Base-by-base conservation (phyloP, 768 basidiomycete genomes). In the Amanita pseudoporphyria region DNA sequence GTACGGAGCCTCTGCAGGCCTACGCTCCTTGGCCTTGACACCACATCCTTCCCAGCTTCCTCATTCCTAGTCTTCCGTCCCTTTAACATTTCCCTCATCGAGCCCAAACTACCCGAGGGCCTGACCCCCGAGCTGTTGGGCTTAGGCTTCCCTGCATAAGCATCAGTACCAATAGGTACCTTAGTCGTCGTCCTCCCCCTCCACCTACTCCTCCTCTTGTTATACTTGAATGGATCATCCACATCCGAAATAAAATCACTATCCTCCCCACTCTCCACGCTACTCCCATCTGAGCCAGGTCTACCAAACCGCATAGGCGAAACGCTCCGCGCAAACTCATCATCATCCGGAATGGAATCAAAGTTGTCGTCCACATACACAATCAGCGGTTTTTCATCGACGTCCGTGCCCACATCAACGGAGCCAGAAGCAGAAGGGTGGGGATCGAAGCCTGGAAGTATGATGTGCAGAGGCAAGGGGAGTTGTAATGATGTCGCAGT, bases 301-400 rank as follows among this genome's bases (percentile, higher is more conserved):
- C 55, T 44, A 18, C 58, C 61, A 31, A 59, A 62, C 5, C 51
- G 51, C n/a, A 62, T 62, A 5, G 61, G 61, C 3, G 58, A 58
- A 3, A 60, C 58, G 16, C 56, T 56, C 36, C 53, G 28, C 28
- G 40, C 40, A 49, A 45, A 30, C 31, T 49, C 35, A 12, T 43
- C 47, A 9, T 32, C 26, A 2, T 43, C 52, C 24, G 41, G 36
- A 40, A 40, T 31, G 6, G 36, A 38, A 24, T 42, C 49, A 50
- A 50, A 50, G 49, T 50, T 43, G 24, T 50, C 40, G 49, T 50
- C 49, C n/a, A 50, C 40, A 30, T 50, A 50, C 13, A 50, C 49
- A 6, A 50, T 18, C 6, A 50, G 41, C 22, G 49, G 49, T 10
- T 39, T 24, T 21, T 31, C 47, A 3, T 40, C 22, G 19, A 12